Evolutionary conservation across 768 basidiomycete genomes (phyloP), one percentile per base, ranked within the genome.

Genomic region (Asterophora lycoperdoides): DNA sequence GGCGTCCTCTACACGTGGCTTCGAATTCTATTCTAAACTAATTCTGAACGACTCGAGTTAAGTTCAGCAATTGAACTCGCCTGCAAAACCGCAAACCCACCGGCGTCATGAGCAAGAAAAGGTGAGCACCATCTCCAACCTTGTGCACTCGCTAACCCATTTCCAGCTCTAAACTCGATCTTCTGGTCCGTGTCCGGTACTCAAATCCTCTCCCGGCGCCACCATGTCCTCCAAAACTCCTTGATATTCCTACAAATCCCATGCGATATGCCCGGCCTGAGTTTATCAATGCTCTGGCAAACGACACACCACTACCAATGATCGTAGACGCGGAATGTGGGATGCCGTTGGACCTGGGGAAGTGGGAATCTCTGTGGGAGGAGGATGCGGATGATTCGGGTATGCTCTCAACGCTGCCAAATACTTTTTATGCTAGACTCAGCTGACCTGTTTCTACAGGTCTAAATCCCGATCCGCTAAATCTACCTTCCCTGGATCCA

Each of bases 311-410:
- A 0, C 64, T 96, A 15, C 95, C 96, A 0, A 93, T 98, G 91
- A 86, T 98, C 55, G 86, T 97, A 1, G 96, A 99, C 58, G 91
- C 90, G 1, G 96, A 99, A 64, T 86, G 86, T 56, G 96, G 96
- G 0, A 94, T 99, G 93, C 93, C 94, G 0, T 68, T 99, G 19
- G 91, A 98, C 63, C 70, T 95, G 40, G 86, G 87, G 14, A 79
- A 77, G 46, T 93, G 84, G 77, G 84, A 86, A 46, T 86, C 80
- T 30, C 68, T 95, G 14, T 93, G 88, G 90, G 83, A 87, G 42
- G 88, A 91, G 52, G 81, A 81, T 36, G 86, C 76, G 2, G 78
- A 84, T 61, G 80, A 86, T 66, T 75, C 79, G 44, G 71, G 89
- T 87, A 43, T 54, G 75, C 51, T 26, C 37, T 26, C 19, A 44